These are phyloP conservation scores for Cladophialophora psammophila DNA, from an alignment of 2,329 filamentous ascomycete species.

Conservation along the genomic window DNA sequence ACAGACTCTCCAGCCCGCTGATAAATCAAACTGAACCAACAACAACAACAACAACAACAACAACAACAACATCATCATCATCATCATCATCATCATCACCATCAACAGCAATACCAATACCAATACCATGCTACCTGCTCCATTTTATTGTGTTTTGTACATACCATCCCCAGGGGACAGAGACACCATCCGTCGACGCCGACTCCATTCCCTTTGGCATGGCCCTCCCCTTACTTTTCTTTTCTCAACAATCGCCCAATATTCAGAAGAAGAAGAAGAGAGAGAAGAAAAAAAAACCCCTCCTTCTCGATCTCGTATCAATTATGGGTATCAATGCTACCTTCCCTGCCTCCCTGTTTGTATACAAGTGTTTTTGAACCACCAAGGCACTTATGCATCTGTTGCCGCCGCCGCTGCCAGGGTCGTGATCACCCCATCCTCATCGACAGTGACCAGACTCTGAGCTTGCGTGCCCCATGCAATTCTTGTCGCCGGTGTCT, in stretches of 20 bases:
- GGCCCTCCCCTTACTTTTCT: background rate
- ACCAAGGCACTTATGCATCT: slow-evolving; percentile 6
- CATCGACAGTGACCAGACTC: slow-evolving; percentile 76
- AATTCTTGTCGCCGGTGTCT: slow-evolving; percentile 74
- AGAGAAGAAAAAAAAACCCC: background rate
- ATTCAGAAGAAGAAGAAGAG: background rate
- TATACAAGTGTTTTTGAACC: slow-evolving; percentile 7
- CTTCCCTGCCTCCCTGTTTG: slow-evolving; percentile 11
- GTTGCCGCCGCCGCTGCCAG: slow-evolving; percentile 15
- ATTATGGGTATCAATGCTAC: slow-evolving; percentile 29
- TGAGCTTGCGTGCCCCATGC: slow-evolving; percentile 79
- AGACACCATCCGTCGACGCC: background rate
- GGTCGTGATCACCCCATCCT: slow-evolving; percentile 73
- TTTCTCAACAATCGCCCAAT: background rate
- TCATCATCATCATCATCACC: too few relatives aligned
- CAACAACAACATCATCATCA: too few relatives aligned
- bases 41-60: background rate
- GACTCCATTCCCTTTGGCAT: background rate
- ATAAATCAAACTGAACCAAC: background rate
- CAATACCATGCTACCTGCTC: background rate
- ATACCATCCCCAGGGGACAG: background rate
- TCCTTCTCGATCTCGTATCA: background rate
- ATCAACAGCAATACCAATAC: too few relatives aligned
- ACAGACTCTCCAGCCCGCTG: background rate
- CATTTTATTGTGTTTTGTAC: background rate